Evolutionary conservation across 805 yeast species (phyloP).

Genomic region (Metschnikowia continentalis): DNA sequence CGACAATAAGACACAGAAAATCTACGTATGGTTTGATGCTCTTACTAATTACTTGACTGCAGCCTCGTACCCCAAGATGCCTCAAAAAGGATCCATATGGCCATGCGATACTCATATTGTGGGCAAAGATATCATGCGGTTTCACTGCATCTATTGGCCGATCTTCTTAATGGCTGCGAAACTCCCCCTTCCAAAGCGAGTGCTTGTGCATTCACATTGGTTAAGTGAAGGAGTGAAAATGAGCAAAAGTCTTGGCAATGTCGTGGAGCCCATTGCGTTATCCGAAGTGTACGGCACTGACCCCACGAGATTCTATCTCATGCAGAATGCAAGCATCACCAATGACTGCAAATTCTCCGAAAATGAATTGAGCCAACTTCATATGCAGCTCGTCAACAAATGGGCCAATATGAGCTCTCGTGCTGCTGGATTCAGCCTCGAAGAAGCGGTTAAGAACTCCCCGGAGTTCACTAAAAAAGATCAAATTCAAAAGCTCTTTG

Average conservation of each 20-base stretch:
- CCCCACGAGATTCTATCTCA: slow-evolving; percentile 67
- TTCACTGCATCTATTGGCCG: slow-evolving; percentile 95
- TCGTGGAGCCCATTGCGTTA: slow-evolving; percentile 81
- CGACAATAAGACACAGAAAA: slow-evolving; percentile 64
- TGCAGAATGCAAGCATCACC: slow-evolving; percentile 70
- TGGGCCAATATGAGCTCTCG: slow-evolving; percentile 77
- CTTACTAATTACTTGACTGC: slow-evolving; percentile 78
- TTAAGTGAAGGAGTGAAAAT: slow-evolving; percentile 82
- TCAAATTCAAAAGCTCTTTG: neutral
- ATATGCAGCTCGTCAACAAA: slow-evolving; percentile 73
- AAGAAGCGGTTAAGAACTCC: slow-evolving; percentile 36
- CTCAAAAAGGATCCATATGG: slow-evolving; percentile 37
- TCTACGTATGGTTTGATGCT: slow-evolving; percentile 98
- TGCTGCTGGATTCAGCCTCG: slow-evolving; percentile 66
- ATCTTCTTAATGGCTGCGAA: slow-evolving; percentile 82
- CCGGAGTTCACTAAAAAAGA: neutral
- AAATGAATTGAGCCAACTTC: slow-evolving; percentile 43
- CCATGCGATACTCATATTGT: slow-evolving; percentile 71
- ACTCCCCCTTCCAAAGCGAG: slow-evolving; percentile 61
- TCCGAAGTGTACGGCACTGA: slow-evolving; percentile 65
- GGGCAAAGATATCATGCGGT: slow-evolving; percentile 87
- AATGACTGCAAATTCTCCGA: slow-evolving; percentile 79
- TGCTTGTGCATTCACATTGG: slow-evolving; percentile 95
- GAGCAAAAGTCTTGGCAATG: slow-evolving; percentile 92
- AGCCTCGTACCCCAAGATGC: slow-evolving; percentile 44